Evolutionary conservation across 31 red algal species (phyloP).

Genomic region (Asparagopsis taxiformis): DNA sequence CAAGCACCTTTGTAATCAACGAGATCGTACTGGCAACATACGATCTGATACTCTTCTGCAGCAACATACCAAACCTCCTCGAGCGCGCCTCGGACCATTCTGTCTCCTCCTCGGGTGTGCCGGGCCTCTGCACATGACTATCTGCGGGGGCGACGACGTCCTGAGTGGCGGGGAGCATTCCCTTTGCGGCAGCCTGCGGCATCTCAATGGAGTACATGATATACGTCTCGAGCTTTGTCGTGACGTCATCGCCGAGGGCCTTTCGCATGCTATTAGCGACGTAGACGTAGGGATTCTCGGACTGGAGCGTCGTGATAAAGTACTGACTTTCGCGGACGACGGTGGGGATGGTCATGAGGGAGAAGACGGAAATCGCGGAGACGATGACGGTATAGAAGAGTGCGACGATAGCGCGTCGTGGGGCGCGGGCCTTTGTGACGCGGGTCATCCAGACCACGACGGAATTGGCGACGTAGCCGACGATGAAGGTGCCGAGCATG

Average conservation of each 20-base stretch:
- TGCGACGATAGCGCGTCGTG: constrained; percentile 69
- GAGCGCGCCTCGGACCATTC: constrained; percentile 87
- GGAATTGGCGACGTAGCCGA: constrained; percentile 87
- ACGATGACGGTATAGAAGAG: constrained; percentile 86
- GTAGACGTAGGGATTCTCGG: constrained; percentile 95
- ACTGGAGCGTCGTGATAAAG: constrained; percentile 90
- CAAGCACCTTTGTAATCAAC: constrained; percentile 73
- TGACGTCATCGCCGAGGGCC: constrained; percentile 86
- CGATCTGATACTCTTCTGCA: constrained; percentile 80
- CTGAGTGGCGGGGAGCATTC: constrained; percentile 13
- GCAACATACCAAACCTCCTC: constrained; percentile 73
- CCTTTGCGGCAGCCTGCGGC: constrained; percentile 54
- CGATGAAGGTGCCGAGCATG: constrained; percentile 89
- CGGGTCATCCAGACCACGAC: constrained; percentile 58
- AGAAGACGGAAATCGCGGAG: constrained; percentile 68
- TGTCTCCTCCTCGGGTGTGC: background rate
- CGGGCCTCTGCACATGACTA: background rate
- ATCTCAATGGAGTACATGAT: constrained; percentile 69
- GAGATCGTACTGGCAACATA: constrained; percentile 71
- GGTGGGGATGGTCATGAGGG: constrained; percentile 92
- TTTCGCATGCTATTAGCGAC: constrained; percentile 88
- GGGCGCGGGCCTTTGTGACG: constrained; percentile 28
- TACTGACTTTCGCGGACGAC: constrained; percentile 92
- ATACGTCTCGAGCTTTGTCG: constrained; percentile 85
- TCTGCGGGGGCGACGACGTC: background rate